Base-by-base conservation (phyloP, 768 basidiomycete genomes). In the Trametes cinnabarina region DNA sequence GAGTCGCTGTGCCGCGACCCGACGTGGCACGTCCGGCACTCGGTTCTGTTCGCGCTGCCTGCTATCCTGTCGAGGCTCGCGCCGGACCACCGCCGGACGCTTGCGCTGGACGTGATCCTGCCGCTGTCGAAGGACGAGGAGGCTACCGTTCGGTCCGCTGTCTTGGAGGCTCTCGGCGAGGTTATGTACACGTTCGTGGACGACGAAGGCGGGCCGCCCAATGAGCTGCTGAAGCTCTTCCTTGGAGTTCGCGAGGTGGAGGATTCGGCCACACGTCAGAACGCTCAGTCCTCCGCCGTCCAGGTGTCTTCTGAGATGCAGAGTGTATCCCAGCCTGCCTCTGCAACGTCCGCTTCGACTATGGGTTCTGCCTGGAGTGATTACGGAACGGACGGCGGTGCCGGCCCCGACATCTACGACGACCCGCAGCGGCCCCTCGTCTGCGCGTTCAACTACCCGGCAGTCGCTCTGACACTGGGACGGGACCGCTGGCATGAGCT, bases 381-480 rank as follows among this genome's bases (percentile, higher is more conserved):
- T 52, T 58, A 48, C 47, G 57, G 61, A 28, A 59, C 58, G 4
- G 62, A 61, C 46, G 43, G 42, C 5, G 42, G 41, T 15, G 22
- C 26, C 32, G 61, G 61, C 2, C 28, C 44, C 10, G 67, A 66
- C 44, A 66, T 68, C 66, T 81, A 78, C 65, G 77, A 79, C 37
- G 88, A 93, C 68, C 82, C 85, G 3, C 82, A 87, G 47, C 84
- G 92, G 11, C 82, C 88, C 1, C 76, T 92, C 20, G 84, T 92
- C 41, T 90, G 88, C 69, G 90, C 90, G 5, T 94, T 92, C 74
- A 93, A 97, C 73, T 90, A 90, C 67, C 96, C 96, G 22, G 95
- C 94, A 6, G 90, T 98, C 8, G 84, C 86, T 3, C 78, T 94
- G 5, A 90, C 94, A 0, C 76, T 97, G 25, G 96, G 96, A 4